Evolutionary conservation across 2,329 filamentous ascomycete species (phyloP).

Genomic region (Beauveria brongniartii): DNA sequence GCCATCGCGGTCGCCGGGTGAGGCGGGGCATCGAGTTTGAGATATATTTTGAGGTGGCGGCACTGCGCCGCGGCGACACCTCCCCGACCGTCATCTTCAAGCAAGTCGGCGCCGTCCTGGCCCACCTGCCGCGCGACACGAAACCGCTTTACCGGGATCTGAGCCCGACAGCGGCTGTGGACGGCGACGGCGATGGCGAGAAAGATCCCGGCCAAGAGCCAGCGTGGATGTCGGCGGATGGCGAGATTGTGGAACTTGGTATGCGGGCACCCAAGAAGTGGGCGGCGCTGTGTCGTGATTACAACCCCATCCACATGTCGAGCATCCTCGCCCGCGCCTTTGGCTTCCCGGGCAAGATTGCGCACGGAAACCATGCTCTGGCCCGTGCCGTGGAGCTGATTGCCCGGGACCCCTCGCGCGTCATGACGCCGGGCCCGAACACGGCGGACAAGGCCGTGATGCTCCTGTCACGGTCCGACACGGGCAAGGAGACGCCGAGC

Average conservation of each 20-base stretch:
- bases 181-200: neutral
- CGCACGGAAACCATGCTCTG: conserved; percentile 12
- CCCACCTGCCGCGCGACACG: conserved; percentile 5
- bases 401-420: neutral
- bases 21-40: conserved; percentile 12
- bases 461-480: neutral
- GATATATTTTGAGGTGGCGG: conserved; percentile 7
- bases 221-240: conserved; percentile 5
- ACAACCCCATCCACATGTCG: conserved; percentile 13
- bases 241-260: conserved; percentile 9
- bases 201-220: neutral
- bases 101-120: conserved; percentile 8
- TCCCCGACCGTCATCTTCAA: conserved; percentile 10
- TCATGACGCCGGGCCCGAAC: neutral
- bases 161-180: neutral
- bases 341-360: conserved; percentile 11
- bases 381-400: conserved; percentile 8
- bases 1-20: conserved; percentile 5
- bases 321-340: conserved; percentile 8
- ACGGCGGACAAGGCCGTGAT: neutral
- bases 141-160: conserved; percentile 6
- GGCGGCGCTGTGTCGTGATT: conserved; percentile 11
- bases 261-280: conserved; percentile 10
- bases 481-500: conserved; percentile 4
- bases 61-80: conserved; percentile 4